Evolutionary conservation across 768 basidiomycete species (phyloP), one percentile per base, ranked within the genome.

Genomic region (Coprinellus micaceus): DNA sequence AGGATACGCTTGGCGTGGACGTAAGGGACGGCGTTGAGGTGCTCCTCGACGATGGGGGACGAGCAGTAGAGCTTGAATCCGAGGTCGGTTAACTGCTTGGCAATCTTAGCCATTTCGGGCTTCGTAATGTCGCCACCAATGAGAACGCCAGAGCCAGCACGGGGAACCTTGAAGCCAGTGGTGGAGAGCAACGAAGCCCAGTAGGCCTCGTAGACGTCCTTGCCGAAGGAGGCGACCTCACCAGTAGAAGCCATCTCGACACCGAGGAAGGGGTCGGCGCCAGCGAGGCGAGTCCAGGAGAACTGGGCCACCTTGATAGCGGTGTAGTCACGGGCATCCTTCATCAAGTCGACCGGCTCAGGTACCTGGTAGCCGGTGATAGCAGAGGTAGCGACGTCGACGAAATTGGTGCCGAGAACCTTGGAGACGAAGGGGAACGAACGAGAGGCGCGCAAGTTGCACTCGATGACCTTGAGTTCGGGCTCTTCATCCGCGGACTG

Each of bases 361-460:
- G 97, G 97, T 0, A 98, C 92, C 60, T 93, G 78, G 57, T 89
- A 80, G 53, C 84, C 88, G 19, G 89, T 82, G 61, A 96, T 96
- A 19, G 94, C 94, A 24, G 85, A 81, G 15, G 94, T 89, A 13
- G 96, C 96, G 39, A 87, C 86, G 60, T 98, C 91, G 62, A 99
- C 94, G 71, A 98, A 98, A 78, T 99, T 98, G 72, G 89, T 88
- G 44, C 93, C 96, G 60, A 98, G 81, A 17, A 98, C 96, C 77
- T 98, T 98, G 58, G 94, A 97, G 2, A 99, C 97, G 76, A 99
- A 99, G 60, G 96, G 95, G 89, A 98, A 98, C 28, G 94, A 96
- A 21, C 97, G 88, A 24, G 96, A 98, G 15, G 97, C 97, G 56
- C 97, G 91, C 30, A 98, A 77, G 72, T 99, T 99, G 74, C 97